These are phyloP conservation scores for Penicillium psychrosexuale DNA, from an alignment of 2,329 filamentous ascomycete species.

Conservation along the genomic window DNA sequence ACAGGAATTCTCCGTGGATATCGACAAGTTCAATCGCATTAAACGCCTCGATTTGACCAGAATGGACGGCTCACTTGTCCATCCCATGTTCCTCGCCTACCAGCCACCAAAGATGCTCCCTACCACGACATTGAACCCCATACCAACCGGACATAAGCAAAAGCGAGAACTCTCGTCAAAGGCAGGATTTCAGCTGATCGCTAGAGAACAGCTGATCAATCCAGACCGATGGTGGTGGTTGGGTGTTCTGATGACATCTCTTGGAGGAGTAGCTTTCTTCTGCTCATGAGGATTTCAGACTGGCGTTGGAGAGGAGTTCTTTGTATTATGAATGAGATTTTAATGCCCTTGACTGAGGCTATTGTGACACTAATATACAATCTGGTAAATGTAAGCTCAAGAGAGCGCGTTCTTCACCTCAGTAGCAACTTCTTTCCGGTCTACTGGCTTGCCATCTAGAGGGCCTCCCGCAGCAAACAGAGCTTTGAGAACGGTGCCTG, in stretches of 20 bases:
- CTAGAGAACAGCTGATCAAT: constrained; percentile 35
- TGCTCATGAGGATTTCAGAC: constrained; percentile 24
- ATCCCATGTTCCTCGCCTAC: constrained; percentile 65
- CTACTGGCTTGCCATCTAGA: constrained; percentile 45
- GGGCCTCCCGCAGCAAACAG: constrained; percentile 42
- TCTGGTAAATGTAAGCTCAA: constrained; percentile 10
- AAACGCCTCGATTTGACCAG: constrained; percentile 62
- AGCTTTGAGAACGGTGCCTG: constrained; percentile 43
- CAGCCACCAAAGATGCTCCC: constrained; percentile 67
- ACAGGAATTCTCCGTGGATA: constrained; percentile 45
- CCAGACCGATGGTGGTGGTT: constrained; percentile 49
- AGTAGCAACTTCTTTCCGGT: constrained; percentile 41
- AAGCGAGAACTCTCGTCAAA: constrained; percentile 16
- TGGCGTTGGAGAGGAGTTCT: background rate
- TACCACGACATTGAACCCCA: constrained; percentile 63
- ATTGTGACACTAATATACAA: constrained; percentile 28
- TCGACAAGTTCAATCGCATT: constrained; percentile 61
- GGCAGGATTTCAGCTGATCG: constrained; percentile 22
- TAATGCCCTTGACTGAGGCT: background rate
- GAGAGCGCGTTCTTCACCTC: constrained; percentile 39
- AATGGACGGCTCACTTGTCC: constrained; percentile 62
- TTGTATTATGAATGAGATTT: constrained; percentile 6
- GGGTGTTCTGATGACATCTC: constrained; percentile 46
- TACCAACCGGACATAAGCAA: constrained; percentile 38
- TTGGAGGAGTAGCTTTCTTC: constrained; percentile 42